These are phyloP conservation scores for Gymnopus androsaceus DNA, from an alignment of 1,284 basidiomycete species.

Conservation along the genomic window DNA sequence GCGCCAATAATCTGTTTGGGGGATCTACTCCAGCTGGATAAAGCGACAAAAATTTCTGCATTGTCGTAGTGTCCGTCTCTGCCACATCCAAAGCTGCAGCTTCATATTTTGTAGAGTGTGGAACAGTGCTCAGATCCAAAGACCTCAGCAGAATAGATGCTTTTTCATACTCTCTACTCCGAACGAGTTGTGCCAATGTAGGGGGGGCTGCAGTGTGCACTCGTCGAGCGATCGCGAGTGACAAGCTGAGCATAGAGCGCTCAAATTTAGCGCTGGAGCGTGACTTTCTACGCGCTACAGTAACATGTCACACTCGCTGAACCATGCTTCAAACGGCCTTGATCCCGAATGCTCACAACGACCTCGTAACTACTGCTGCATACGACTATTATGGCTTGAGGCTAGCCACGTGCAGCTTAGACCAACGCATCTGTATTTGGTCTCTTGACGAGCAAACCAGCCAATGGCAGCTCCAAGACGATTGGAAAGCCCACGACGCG, in stretches of 20 bases:
- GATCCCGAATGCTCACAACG: slow-evolving; percentile 72
- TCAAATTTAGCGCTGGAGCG: too few species aligned
- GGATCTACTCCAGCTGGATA: too few species aligned
- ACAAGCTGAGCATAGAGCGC: too few species aligned
- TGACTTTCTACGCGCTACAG: neutral
- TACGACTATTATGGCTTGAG: slow-evolving; percentile 90
- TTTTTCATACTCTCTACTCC: too few species aligned
- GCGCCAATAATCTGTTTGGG: too few species aligned
- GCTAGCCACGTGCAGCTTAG: slow-evolving; percentile 75
- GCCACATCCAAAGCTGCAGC: neutral
- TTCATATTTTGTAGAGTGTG: neutral
- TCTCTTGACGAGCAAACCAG: slow-evolving; percentile 68
- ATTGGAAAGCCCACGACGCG: slow-evolving; percentile 94
- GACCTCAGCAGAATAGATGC: too few species aligned
- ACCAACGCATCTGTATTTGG: slow-evolving; percentile 88
- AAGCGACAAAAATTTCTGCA: too few species aligned
- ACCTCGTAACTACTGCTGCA: slow-evolving; percentile 79
- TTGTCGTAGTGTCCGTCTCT: neutral
- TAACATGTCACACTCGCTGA: neutral
- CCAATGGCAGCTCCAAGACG: slow-evolving; percentile 75
- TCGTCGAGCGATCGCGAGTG: neutral
- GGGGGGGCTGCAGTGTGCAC: neutral
- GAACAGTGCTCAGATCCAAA: too few species aligned
- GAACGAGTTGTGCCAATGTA: too few species aligned
- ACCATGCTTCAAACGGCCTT: slow-evolving; percentile 75